These are phyloP conservation scores for Malus asiatica DNA, from an alignment of 306 rosid species.

Conservation along the genomic window DNA sequence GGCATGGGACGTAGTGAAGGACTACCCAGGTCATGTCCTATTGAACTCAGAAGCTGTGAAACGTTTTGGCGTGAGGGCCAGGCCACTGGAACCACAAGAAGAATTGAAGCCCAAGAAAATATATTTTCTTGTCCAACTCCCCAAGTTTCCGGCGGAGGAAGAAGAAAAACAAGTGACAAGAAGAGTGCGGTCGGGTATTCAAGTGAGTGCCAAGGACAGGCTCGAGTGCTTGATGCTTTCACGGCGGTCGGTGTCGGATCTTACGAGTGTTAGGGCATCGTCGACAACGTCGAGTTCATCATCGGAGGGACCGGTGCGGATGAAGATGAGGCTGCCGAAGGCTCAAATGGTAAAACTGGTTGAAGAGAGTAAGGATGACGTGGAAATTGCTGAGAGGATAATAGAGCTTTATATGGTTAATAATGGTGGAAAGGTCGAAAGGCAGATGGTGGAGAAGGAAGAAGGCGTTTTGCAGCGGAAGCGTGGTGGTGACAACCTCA, in stretches of 20 bases:
- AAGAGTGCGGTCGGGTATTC: conserved; percentile 51
- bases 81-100: conserved; percentile 52
- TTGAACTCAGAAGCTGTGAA: conserved; percentile 54
- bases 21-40: conserved; percentile 52
- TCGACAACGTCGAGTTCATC: background rate
- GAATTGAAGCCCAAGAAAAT: conserved; percentile 49
- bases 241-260: conserved; percentile 54
- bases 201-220: conserved; percentile 59
- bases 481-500: background rate
- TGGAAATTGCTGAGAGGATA: conserved; percentile 59
- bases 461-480: background rate
- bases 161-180: conserved; percentile 1
- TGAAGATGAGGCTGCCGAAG: conserved; percentile 61
- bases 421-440: background rate
- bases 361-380: conserved; percentile 49
- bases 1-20: conserved; percentile 50
- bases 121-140: conserved; percentile 59
- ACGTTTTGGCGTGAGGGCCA: conserved; percentile 57
- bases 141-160: conserved; percentile 15
- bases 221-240: conserved; percentile 76
- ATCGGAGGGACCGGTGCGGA: conserved; percentile 28
- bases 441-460: background rate
- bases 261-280: conserved; percentile 8
- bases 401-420: conserved; percentile 36
- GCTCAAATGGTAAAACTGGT: conserved; percentile 53